Base-by-base conservation (phyloP, 2,329 filamentous ascomycete species). In the Emydomyces testavorans region DNA sequence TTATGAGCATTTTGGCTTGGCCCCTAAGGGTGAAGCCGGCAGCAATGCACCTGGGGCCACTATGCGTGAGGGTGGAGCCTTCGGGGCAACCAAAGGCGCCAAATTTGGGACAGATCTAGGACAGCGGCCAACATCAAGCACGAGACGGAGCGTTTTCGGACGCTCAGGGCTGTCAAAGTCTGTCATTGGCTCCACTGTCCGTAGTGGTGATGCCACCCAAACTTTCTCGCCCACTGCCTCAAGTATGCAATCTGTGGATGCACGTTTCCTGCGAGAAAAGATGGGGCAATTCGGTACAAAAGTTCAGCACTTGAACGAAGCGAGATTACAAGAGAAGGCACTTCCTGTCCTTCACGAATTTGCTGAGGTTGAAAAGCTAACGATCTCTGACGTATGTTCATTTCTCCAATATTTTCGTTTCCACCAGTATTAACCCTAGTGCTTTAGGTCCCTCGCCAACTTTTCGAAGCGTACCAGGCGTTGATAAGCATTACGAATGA, bases 1-100 rank as follows among this genome's bases (percentile, higher is more conserved):
- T 54, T 96, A 95, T 66, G 82, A 94, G 60, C 92, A 98, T 66
- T 96, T 98, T 64, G 92, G 92, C 11, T 83, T 98, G 13, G 73
- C 71, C 6, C 82, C 80, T 44, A 63, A 66, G 46, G 59, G 59
- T 20, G 52, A 57, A 11, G 39, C 44, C 13, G 55, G 53, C 50
- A 63, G 80, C 40, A 73, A 74, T 57, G 49, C 63, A 37, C 53
- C 59, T 49, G 57, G 65, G 26, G 64, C 62, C 47, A 61, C 62
- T 15, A 62, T 50, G 53, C 62, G 62, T 52, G 63, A 40, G 57
- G 63, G 62, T 29, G 70, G 71, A n/a, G 67, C 71, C 3, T 81
- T 81, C 62, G 77, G 77, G 11, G 62, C 65, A 31, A 62, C 67
- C n/a, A 56, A 56, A 24, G n/a, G 31, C 16, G 62, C 21, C 3